Base-by-base conservation (phyloP, 257 asterid species). In the Eucommia ulmoides region DNA sequence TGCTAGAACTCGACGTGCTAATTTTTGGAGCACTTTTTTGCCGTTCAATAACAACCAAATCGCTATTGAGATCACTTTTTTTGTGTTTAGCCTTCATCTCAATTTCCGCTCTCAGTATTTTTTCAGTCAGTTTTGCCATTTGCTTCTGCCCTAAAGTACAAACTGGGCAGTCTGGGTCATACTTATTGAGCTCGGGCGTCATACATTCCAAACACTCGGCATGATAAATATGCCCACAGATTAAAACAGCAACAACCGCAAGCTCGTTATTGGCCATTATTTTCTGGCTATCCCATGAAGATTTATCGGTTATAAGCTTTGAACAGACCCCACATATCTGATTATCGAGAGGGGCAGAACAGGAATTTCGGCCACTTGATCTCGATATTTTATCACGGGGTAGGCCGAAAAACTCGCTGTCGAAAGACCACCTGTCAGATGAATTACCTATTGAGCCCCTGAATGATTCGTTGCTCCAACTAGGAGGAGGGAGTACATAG, bases 101-200 rank as follows among this genome's bases (percentile, higher is more conserved):
- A 72, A 89, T 53, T 50, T 80, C 94, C 6, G 86, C 89, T 70
- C 68, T 85, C 76, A 78, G 46, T 18, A 81, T 84, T 74, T 86
- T 91, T 47, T 91, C 95, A 8, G 79, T 80, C 84, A 86, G 78
- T 69, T 85, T 91, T 57, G 64, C 59, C 9, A 78, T 62, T 53
- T 70, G 83, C 68, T 85, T 91, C 81, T 73, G 93, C 50, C 98
- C 98, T 48, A 57, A 78, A 35, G 96, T 83, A 68, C 98, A 91
- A 54, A 86, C 80, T 0, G 98, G 98, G 70, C 98, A 91, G 46
- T 73, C 62, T 0, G 96, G 96, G 55, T 91, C 96, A 16, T 74
- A 91, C 75, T 83, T 91, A 54, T 70, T 70, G 54, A 79, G 59
- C 41, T 91, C 96, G 49, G 87, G 65, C 2, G 99, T 86, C 99